Conservation (phyloP, 23 red algal species). For the Cyanidioschyzon merolae region DNA sequence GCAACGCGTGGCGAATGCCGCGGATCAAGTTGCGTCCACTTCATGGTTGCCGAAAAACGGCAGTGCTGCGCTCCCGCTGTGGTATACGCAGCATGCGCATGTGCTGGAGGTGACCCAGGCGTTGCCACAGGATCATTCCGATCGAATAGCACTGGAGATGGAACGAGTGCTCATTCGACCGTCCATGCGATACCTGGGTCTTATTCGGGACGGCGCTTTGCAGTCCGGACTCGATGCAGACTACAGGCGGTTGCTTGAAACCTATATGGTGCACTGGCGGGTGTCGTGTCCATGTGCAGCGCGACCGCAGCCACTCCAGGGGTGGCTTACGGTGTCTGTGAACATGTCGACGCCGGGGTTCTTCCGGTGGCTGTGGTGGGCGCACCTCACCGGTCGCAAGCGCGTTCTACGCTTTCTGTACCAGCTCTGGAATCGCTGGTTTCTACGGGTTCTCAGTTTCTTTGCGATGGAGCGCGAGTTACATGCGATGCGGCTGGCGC, state of each 20-base stretch:
- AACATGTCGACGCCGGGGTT: not conserved
- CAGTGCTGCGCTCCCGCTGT: not conserved
- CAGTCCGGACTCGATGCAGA: not conserved
- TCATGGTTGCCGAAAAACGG: not conserved
- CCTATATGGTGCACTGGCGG: not conserved
- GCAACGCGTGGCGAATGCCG: not conserved
- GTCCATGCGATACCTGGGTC: slow-evolving; percentile 7
- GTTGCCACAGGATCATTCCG: not conserved
- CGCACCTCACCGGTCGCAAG: not conserved
- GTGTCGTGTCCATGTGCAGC: not conserved
- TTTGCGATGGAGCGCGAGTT: slow-evolving; percentile 2
- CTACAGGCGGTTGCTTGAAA: not conserved
- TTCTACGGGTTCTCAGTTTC: not conserved
- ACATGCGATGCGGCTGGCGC: slow-evolving; percentile 2
- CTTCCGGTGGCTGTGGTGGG: not conserved
- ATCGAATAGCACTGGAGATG: not conserved
- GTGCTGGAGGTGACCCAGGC: not conserved
- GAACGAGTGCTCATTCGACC: not conserved
- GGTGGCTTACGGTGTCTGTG: not conserved
- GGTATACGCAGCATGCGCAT: not conserved
- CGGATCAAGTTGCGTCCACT: not conserved
- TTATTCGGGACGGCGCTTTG: not conserved
- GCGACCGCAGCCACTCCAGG: slow-evolving; percentile 1
- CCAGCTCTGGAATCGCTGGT: not conserved
- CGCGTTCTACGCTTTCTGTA: not conserved